Base-by-base conservation (phyloP, 768 basidiomycete species). In the Boletus rex-veris region DNA sequence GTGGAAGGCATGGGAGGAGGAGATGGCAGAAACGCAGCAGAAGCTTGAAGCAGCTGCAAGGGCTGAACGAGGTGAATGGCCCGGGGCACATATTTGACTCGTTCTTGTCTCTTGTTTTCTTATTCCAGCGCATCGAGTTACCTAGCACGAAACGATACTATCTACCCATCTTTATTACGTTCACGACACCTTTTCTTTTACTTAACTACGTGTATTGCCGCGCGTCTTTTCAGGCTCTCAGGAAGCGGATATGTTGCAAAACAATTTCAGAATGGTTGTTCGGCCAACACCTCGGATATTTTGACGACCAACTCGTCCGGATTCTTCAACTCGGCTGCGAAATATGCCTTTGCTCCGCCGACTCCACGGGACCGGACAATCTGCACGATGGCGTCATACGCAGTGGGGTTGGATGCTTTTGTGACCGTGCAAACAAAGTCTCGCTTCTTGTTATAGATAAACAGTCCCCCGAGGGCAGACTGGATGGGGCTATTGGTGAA, bases 391-490 rank as follows among this genome's bases (percentile, higher is more conserved):
- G 66, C 57, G 49, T 79, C 75, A 54, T 81, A 85, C 1, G 62
- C 75, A 45, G 55, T 16, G 61, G 66, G 31, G 62, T 66, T 52
- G 72, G 62, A 75, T 4, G 35, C 44, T 14, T 73, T 65, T 15
- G 62, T 24, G 19, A 82, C 66, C 3, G 64, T 58, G 57, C 82
- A 83, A 5, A 77, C 71, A 36, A 85, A 77, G 50, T 82, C 75
- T 9, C 79, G 71, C 59, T 79, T 82, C 65, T 78, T 78, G 45
- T 74, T 78, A 58, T 83, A 85, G 26, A 84, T 72, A 33, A 76
- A 58, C 19, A 80, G 54, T 50, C 68, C 55, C 3, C 62, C 73
- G 7, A 55, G 49, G 24, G 16, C 52, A 21, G 57, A 21, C 7
- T 26, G 19, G 43, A 43, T 7, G 15, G 59, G 55, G 21, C 1